A percentile compares a stretch with the other conserved stretches of the same genome.
Evolutionary conservation across 768 basidiomycete genomes (phyloP).

Genomic region (Tubosaeta sp.): DNA sequence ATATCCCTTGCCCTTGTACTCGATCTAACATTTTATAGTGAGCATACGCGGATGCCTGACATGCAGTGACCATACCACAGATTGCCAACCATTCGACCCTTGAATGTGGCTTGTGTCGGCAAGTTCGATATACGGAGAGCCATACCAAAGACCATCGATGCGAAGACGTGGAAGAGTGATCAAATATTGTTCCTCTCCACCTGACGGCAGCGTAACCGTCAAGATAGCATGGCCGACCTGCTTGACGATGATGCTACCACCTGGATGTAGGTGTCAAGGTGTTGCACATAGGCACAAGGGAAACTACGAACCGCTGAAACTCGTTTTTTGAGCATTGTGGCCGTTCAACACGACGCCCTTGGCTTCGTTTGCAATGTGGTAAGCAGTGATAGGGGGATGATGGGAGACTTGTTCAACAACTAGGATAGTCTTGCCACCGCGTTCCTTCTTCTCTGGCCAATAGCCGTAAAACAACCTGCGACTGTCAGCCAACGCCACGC

Average conservation of each 20-base stretch:
- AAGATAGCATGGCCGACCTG: conserved; percentile 93
- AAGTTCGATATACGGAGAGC: conserved; percentile 90
- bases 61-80: conserved; percentile 36
- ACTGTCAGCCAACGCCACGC: conserved; percentile 1
- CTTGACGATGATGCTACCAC: conserved; percentile 78
- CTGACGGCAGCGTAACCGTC: conserved; percentile 56
- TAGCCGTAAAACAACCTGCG: conserved; percentile 78
- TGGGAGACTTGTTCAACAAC: conserved; percentile 97
- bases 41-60: conserved; percentile 10
- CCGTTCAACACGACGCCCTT: conserved; percentile 78
- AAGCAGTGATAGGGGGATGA: conserved; percentile 86
- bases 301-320: conserved; percentile 63
- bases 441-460: conserved; percentile 69
- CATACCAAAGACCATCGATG: conserved; percentile 92
- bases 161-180: conserved; percentile 90
- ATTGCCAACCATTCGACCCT: conserved; percentile 55
- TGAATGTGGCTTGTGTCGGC: conserved; percentile 78
- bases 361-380: conserved; percentile 75
- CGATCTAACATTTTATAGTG: conserved; percentile 54
- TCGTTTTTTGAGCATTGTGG: conserved; percentile 94
- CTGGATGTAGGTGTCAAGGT: conserved; percentile 28
- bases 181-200: conserved; percentile 66
- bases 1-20: conserved; percentile 97
- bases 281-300: not conserved
- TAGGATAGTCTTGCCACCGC: conserved; percentile 76